phyloP scores from a whole-genome alignment of 164 flowering plant species.

The Cinnamomum micranthum region DNA sequence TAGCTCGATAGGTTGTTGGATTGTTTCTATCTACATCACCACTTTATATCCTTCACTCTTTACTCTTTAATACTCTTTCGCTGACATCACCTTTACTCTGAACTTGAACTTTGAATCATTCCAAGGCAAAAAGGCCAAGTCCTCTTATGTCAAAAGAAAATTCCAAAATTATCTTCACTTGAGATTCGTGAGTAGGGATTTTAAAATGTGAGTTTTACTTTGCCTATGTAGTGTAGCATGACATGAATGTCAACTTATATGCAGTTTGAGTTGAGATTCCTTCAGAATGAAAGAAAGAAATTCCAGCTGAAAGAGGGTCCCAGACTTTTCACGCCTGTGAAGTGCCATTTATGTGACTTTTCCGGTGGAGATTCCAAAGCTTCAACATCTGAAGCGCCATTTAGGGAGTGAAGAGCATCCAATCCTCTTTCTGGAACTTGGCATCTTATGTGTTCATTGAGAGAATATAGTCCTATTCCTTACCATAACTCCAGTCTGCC shows the following conservation, averaged over 20 bases:
- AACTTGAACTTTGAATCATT: too few species aligned
- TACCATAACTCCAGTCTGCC: not conserved
- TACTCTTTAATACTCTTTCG: too few species aligned
- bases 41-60: too few species aligned
- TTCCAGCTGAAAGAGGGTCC: not conserved
- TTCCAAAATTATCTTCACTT: not conserved
- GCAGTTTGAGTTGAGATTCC: not conserved
- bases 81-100: too few species aligned
- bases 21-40: too few species aligned
- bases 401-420: not conserved
- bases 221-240: too few species aligned
- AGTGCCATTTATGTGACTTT: not conserved
- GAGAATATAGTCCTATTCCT: not conserved
- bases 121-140: too few species aligned
- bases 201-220: too few species aligned
- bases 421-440: not conserved
- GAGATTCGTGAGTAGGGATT: too few species aligned
- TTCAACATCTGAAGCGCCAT: not conserved
- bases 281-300: not conserved
- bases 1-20: too few species aligned
- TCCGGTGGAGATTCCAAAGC: too few species aligned
- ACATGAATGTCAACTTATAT: too few species aligned
- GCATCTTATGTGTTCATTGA: not conserved
- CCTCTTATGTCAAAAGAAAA: not conserved
- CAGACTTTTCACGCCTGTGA: not conserved